Conservation (phyloP, 1,284 basidiomycete species). For the Rugosomyces carneus region DNA sequence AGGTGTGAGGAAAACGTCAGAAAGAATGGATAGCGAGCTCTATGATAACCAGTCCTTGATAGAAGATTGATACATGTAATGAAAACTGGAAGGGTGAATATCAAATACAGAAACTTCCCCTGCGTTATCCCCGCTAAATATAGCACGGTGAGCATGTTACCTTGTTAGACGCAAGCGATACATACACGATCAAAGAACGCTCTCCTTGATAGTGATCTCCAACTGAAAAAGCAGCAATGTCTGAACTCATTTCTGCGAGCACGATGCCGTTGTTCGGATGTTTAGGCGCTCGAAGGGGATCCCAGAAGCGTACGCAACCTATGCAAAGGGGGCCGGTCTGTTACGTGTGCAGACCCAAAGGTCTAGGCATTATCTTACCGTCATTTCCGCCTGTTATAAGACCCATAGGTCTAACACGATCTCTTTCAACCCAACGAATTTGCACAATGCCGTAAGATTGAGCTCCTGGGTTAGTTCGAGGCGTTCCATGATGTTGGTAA, state of each 20-base stretch:
- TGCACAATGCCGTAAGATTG: constrained; percentile 47
- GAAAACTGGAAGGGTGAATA: constrained; percentile 6
- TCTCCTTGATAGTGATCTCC: constrained; percentile 50
- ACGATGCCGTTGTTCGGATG: constrained; percentile 39
- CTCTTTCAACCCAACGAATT: constrained; percentile 49
- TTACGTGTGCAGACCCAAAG: background rate
- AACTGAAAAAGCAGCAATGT: constrained; percentile 53
- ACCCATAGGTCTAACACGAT: constrained; percentile 32
- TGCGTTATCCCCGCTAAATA: constrained; percentile 30
- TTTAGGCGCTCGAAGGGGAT: constrained; percentile 36
- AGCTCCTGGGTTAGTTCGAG: constrained; percentile 24
- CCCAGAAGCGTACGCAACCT: constrained; percentile 68
- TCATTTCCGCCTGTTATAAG: constrained; percentile 60
- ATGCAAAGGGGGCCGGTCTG: background rate
- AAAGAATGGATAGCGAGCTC: background rate
- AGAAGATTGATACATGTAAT: constrained; percentile 6
- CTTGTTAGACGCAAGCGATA: constrained; percentile 14
- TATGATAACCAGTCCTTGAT: background rate
- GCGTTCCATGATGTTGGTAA: constrained; percentile 40
- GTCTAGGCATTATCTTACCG: constrained; percentile 33
- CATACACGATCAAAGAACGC: constrained; percentile 56
- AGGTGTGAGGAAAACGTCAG: too few relatives aligned
- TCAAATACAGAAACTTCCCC: constrained; percentile 33
- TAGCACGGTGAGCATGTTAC: constrained; percentile 4
- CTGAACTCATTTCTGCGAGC: constrained; percentile 46